phyloP scores from a whole-genome alignment of 2,329 filamentous ascomycete genomes.

The Blastomyces silverae region DNA sequence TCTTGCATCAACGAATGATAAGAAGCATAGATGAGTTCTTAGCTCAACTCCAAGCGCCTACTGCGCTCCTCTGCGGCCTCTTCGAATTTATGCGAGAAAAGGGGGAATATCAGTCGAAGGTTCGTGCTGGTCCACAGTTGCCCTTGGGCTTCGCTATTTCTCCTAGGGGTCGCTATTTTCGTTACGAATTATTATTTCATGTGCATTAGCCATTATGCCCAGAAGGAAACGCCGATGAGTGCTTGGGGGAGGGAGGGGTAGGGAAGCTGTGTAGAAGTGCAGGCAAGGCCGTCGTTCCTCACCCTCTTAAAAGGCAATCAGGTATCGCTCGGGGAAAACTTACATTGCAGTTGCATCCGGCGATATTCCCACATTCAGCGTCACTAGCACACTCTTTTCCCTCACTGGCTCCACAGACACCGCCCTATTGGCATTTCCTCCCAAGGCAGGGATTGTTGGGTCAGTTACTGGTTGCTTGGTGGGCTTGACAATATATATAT shows the following conservation, averaged over 20 bases:
- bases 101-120: neutral
- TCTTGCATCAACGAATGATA: no score
- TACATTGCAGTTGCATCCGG: neutral
- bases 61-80: no score
- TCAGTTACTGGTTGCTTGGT: neutral
- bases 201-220: neutral
- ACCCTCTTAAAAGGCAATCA: no score
- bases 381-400: neutral
- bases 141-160: neutral
- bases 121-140: neutral
- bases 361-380: neutral
- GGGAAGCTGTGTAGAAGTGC: no score
- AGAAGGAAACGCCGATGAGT: neutral
- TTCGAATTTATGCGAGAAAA: no score
- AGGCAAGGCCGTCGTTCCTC: no score
- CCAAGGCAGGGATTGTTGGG: neutral
- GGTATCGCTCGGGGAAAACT: neutral
- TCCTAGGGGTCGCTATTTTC: neutral
- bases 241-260: neutral
- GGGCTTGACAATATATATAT: neutral
- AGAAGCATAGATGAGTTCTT: no score
- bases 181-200: neutral
- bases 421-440: neutral
- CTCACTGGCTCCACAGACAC: neutral
- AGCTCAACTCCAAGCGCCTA: no score